phyloP scores from a whole-genome alignment of 768 basidiomycete species.

The Rhizopogon rudus region DNA sequence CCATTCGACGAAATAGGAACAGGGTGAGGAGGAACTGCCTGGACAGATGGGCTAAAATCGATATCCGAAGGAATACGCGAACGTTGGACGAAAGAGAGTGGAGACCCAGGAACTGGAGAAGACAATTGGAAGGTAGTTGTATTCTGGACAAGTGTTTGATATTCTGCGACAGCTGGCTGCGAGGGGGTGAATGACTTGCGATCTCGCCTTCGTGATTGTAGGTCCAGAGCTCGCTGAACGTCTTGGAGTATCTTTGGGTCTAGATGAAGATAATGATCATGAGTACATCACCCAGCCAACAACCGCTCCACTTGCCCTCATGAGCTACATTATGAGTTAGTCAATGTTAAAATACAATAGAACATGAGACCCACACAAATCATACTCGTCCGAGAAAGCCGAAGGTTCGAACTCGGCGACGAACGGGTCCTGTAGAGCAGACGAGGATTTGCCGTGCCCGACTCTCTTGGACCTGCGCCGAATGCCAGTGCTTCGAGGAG shows the following conservation, averaged over 20 bases:
- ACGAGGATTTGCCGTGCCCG: constrained; percentile 9
- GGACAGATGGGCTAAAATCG: constrained; percentile 67
- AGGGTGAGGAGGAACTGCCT: constrained; percentile 46
- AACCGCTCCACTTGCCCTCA: constrained; percentile 50
- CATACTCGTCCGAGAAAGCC: constrained; percentile 71
- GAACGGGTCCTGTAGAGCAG: constrained; percentile 21
- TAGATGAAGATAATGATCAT: constrained; percentile 25
- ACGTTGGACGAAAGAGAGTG: constrained; percentile 1
- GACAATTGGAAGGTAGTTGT: constrained; percentile 22
- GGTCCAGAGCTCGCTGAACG: constrained; percentile 67
- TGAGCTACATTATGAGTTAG: constrained; percentile 42
- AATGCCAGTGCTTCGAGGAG: constrained; percentile 12
- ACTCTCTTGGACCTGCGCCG: constrained; percentile 15
- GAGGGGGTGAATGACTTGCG: constrained; percentile 31
- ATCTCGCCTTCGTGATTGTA: constrained; percentile 73
- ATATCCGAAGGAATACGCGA: constrained; percentile 37
- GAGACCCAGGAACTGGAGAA: constrained; percentile 13
- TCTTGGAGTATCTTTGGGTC: constrained; percentile 81
- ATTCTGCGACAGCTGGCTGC: constrained; percentile 14
- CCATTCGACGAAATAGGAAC: constrained; percentile 66
- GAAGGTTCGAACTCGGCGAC: constrained; percentile 32
- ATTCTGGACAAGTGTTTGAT: constrained; percentile 18
- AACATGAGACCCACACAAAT: constrained; percentile 52
- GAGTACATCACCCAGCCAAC: background rate
- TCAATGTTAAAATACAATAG: constrained; percentile 7